Conservation (phyloP, 2,329 filamentous ascomycete genomes). For the Nemania sp. region DNA sequence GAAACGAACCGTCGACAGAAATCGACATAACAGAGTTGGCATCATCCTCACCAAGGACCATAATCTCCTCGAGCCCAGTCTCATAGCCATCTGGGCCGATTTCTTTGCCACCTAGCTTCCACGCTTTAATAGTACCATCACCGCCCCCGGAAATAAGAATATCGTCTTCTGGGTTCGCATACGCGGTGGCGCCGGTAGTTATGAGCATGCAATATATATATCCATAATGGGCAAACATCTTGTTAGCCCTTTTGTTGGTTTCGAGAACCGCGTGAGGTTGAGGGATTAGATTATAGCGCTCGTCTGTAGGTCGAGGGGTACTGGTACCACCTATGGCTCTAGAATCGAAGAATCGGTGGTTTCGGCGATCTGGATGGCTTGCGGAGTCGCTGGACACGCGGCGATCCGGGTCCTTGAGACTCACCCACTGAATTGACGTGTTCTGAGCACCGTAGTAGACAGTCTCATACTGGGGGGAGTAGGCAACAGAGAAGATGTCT, state of each 20-base stretch:
- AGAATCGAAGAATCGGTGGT: constrained; percentile 94
- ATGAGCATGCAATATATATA: constrained; percentile 98
- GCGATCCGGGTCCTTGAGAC: constrained; percentile 72
- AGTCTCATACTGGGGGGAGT: constrained; percentile 81
- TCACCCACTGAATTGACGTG: constrained; percentile 93
- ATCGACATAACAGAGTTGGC: constrained; percentile 79
- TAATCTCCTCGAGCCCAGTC: constrained; percentile 76
- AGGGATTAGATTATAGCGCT: constrained; percentile 67
- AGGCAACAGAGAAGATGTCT: constrained; percentile 95
- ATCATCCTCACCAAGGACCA: constrained; percentile 71
- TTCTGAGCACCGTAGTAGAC: constrained; percentile 95
- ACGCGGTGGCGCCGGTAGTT: constrained; percentile 73
- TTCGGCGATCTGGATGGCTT: constrained; percentile 79
- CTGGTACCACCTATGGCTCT: constrained; percentile 83
- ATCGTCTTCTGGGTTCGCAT: constrained; percentile 79
- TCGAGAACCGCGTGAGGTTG: constrained; percentile 73
- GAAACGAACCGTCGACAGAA: constrained; percentile 87
- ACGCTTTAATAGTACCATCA: constrained; percentile 95
- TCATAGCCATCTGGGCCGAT: constrained; percentile 64
- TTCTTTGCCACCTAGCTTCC: constrained; percentile 71
- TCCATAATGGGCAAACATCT: constrained; percentile 92
- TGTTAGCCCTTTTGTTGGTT: constrained; percentile 83
- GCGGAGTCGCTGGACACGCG: constrained; percentile 71
- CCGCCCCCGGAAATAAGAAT: constrained; percentile 91
- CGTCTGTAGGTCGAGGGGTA: constrained; percentile 77